These are phyloP conservation scores for Diaporthe longicolla DNA, from an alignment of 2,329 filamentous ascomycete genomes.

Conservation along the genomic window DNA sequence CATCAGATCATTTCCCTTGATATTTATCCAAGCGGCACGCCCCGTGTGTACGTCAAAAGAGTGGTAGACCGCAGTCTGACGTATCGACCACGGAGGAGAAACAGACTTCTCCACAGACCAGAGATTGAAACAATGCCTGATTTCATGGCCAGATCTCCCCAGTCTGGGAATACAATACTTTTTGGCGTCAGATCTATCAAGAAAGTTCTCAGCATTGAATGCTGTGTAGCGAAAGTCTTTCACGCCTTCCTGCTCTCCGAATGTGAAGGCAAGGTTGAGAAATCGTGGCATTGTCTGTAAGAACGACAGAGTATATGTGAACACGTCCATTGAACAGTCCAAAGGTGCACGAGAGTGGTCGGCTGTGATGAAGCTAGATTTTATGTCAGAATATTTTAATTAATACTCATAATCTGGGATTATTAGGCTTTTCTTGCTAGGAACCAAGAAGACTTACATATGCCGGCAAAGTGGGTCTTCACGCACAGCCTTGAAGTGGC, in stretches of 20 bases:
- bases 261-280: neutral
- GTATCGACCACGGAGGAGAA: neutral
- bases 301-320: conserved; percentile 1
- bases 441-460: neutral
- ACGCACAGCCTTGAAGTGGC: neutral
- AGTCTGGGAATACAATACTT: conserved; percentile 2
- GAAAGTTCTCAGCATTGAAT: neutral
- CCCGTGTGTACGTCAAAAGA: conserved; percentile 30
- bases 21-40: conserved; percentile 6
- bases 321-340: neutral
- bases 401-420: too few relatives aligned
- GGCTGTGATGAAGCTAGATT: neutral
- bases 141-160: conserved; percentile 2
- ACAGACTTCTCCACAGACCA: conserved; percentile 1
- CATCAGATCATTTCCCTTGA: conserved; percentile 28
- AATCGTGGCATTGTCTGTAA: conserved; percentile 10
- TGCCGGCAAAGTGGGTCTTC: neutral
- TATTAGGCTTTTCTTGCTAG: neutral
- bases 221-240: conserved; percentile 2
- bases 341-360: conserved; percentile 2
- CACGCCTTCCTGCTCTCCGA: neutral
- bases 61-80: conserved; percentile 26
- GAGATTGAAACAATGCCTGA: conserved; percentile 26
- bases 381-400: neutral
- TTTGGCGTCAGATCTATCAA: neutral